phyloP scores from a whole-genome alignment of 116 monocot species.

The Trichopus zeylanicus region DNA sequence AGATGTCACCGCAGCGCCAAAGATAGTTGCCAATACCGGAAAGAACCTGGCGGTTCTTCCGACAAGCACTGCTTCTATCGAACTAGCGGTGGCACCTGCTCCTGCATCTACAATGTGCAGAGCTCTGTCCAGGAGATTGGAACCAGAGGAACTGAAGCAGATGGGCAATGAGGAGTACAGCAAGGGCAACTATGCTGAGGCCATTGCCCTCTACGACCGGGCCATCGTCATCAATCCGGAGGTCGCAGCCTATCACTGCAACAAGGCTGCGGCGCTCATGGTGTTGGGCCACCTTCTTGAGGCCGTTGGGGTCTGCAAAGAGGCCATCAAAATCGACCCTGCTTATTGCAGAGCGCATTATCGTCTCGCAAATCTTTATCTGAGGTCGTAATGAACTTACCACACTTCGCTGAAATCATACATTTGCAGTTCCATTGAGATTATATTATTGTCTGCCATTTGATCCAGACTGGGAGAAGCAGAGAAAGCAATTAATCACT shows the following conservation, averaged over 20 bases:
- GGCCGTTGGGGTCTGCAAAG: constrained; percentile 45
- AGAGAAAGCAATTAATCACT: constrained; percentile 40
- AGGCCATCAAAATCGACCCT: constrained; percentile 63
- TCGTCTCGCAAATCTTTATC: constrained; percentile 48
- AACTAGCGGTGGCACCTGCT: background rate
- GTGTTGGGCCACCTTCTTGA: constrained; percentile 46
- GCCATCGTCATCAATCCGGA: constrained; percentile 45
- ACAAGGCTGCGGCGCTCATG: constrained; percentile 66
- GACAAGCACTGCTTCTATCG: constrained; percentile 14
- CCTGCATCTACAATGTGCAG: constrained; percentile 23
- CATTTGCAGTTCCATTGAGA: no score
- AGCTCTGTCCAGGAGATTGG: constrained; percentile 43
- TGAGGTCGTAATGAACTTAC: no score
- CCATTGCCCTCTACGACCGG: constrained; percentile 52
- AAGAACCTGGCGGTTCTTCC: constrained; percentile 8
- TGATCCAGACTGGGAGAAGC: constrained; percentile 41
- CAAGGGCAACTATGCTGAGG: constrained; percentile 51
- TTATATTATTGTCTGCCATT: no score
- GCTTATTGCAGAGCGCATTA: constrained; percentile 48
- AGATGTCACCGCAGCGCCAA: constrained; percentile 12
- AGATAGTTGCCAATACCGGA: background rate
- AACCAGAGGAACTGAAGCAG: constrained; percentile 57
- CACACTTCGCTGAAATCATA: no score
- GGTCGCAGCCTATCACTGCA: constrained; percentile 54
- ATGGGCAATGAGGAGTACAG: constrained; percentile 75